Conservation (phyloP, 768 basidiomycete species). For the Cyclocybe aegerita region DNA sequence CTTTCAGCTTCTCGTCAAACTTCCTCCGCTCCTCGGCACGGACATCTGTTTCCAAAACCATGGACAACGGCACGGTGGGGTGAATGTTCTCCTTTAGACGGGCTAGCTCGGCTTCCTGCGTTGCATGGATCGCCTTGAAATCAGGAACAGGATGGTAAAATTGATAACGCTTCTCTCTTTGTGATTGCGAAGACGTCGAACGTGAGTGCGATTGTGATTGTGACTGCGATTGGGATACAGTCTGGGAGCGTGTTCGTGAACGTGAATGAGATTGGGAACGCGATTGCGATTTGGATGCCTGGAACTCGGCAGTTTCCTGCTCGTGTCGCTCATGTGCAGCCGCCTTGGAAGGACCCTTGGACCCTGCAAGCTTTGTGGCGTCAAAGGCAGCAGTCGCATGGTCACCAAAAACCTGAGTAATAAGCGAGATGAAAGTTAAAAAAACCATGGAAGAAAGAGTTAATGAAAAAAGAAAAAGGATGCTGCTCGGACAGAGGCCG, state of each 20-base stretch:
- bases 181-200: constrained; percentile 10
- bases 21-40: constrained; percentile 60
- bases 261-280: constrained; percentile 7
- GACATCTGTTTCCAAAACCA: constrained; percentile 50
- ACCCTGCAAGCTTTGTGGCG: constrained; percentile 48
- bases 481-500: not conserved
- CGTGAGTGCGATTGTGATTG: constrained; percentile 6
- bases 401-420: not conserved
- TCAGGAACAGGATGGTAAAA: constrained; percentile 41
- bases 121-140: constrained; percentile 53
- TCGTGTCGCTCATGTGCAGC: not conserved
- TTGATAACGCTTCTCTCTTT: constrained; percentile 15
- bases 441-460: not conserved
- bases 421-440: constrained; percentile 6
- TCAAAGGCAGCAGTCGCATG: too few species aligned
- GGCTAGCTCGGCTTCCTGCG: constrained; percentile 40
- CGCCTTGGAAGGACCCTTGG: constrained; percentile 25
- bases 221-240: not conserved
- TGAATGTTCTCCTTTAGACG: constrained; percentile 46
- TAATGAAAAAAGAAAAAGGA: not conserved
- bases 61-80: constrained; percentile 46
- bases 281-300: not conserved
- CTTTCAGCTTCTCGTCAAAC: constrained; percentile 59
- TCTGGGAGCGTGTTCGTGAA: constrained; percentile 7
- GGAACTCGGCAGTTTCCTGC: not conserved